Conservation (phyloP, 2,329 filamentous ascomycete species). For the Gaeumannomyces tritici region DNA sequence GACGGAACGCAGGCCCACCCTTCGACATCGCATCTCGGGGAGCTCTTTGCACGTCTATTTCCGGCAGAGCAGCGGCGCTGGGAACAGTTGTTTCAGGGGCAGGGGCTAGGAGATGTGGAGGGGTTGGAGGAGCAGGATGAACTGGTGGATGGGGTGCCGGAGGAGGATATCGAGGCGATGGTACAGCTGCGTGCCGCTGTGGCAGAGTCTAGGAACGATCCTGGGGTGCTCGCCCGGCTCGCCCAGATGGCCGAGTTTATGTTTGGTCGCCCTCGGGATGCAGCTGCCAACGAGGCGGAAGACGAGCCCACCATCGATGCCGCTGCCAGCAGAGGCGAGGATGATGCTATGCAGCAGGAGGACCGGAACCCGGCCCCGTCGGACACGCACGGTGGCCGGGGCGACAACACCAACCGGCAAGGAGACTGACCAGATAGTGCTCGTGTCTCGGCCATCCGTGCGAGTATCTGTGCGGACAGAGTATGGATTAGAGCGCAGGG, state of each 20-base stretch:
- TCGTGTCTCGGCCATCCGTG: not conserved
- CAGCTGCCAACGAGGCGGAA: no score
- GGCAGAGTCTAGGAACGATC: not conserved
- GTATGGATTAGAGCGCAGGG: not conserved
- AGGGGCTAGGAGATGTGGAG: not conserved
- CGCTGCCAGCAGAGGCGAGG: no score
- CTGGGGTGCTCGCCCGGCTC: not conserved
- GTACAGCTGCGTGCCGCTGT: not conserved
- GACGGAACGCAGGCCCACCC: constrained; percentile 1
- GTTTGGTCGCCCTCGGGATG: not conserved
- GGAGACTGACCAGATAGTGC: not conserved
- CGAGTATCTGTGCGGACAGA: not conserved
- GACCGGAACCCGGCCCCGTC: not conserved
- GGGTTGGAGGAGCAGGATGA: not conserved
- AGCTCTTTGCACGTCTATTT: not conserved
- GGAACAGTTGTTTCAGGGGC: not conserved
- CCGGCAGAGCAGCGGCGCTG: constrained; percentile 4
- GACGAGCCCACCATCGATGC: not conserved
- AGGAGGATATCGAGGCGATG: not conserved
- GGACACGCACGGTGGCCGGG: not conserved
- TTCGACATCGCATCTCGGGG: constrained; percentile 7
- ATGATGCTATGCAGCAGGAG: not conserved
- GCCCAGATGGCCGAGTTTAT: not conserved
- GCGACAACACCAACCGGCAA: not conserved
- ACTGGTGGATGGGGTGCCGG: not conserved